Evolutionary conservation across 345 rosid genomes (phyloP).

Genomic region (Arabidopsis arenosa): DNA sequence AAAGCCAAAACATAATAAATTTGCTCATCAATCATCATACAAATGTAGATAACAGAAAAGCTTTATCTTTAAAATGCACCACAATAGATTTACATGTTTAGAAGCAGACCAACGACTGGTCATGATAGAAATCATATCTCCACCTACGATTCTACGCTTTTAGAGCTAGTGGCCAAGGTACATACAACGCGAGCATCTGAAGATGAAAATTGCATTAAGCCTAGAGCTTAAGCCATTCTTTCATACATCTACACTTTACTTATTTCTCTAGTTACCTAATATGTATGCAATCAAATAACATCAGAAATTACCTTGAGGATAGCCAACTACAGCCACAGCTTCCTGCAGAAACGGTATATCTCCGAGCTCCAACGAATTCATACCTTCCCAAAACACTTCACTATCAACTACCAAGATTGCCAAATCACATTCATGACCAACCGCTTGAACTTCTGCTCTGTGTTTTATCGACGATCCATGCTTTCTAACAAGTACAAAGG

Average conservation of each 20-base stretch:
- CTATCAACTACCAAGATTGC: slow-evolving; percentile 74
- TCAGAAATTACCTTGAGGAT: slow-evolving; percentile 73
- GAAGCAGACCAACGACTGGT: neutral
- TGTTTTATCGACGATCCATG: slow-evolving; percentile 80
- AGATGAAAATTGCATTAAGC: neutral
- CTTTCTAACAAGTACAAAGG: slow-evolving; percentile 83
- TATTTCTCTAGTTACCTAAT: neutral
- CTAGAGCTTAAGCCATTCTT: neutral
- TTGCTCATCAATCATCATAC: slow-evolving; percentile 2
- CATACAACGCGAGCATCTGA: neutral
- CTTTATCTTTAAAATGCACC: neutral
- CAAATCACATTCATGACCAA: slow-evolving; percentile 89
- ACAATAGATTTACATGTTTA: neutral
- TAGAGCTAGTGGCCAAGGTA: neutral
- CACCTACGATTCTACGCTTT: neutral
- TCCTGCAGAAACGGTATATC: slow-evolving; percentile 77
- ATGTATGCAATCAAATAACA: neutral
- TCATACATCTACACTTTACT: neutral
- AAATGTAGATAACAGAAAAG: neutral
- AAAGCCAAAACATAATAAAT: neutral
- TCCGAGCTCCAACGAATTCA: slow-evolving; percentile 74
- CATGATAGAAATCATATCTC: slow-evolving; percentile 6
- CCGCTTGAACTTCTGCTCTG: slow-evolving; percentile 69
- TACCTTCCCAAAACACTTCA: slow-evolving; percentile 57
- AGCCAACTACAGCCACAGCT: slow-evolving; percentile 86